Conservation (phyloP, 257 asterid species). For the Przewalskia tangutica region DNA sequence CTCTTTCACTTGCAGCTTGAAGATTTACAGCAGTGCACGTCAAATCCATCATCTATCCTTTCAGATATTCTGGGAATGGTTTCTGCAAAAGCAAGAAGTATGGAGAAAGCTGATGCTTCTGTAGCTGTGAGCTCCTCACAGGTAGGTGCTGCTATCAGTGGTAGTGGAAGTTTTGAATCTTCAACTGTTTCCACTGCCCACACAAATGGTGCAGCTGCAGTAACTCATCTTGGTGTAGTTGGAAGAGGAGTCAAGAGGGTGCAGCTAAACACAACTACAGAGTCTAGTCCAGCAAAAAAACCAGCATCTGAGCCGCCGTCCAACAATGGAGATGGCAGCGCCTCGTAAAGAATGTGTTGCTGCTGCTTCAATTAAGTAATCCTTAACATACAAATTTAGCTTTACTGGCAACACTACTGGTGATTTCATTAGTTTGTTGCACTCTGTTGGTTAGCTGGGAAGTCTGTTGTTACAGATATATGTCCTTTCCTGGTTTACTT, state of each 20-base stretch:
- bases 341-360: constrained; percentile 25
- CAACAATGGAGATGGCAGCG: constrained; percentile 26
- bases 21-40: constrained; percentile 76
- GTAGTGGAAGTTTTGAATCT: constrained; percentile 34
- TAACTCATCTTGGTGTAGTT: constrained; percentile 86
- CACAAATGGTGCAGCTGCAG: constrained; percentile 46
- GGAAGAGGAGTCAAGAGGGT: constrained; percentile 98
- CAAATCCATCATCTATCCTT: constrained; percentile 63
- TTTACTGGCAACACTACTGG: background rate
- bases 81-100: constrained; percentile 48
- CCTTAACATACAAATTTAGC: background rate
- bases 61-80: constrained; percentile 52
- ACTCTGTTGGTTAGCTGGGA: background rate
- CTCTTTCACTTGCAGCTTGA: constrained; percentile 59
- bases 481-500: background rate
- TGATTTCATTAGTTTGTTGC: background rate
- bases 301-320: constrained; percentile 51
- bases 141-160: constrained; percentile 24
- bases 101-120: constrained; percentile 26
- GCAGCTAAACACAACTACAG: constrained; percentile 37
- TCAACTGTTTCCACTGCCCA: constrained; percentile 59
- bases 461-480: background rate
- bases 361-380: background rate
- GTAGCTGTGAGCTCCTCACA: constrained; percentile 44
- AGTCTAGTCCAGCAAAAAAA: constrained; percentile 44